These are phyloP conservation scores for Bacterosira constricta DNA, from an alignment of 108 stramenopile species.

Conservation along the genomic window DNA sequence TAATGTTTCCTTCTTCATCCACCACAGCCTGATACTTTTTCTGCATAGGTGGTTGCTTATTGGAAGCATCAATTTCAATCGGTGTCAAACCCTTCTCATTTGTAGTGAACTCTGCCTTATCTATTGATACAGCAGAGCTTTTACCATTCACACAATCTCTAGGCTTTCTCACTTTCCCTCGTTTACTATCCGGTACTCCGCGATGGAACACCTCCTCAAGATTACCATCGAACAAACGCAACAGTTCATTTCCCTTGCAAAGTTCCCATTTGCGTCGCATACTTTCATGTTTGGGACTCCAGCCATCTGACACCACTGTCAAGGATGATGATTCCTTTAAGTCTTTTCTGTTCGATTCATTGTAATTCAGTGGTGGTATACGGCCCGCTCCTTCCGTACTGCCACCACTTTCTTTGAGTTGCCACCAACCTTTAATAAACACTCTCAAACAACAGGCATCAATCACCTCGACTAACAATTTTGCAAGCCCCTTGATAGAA, in stretches of 20 bases:
- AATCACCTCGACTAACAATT: conserved; percentile 58
- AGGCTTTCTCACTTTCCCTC: conserved; percentile 1
- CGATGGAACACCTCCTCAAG: not conserved
- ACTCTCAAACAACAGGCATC: conserved; percentile 61
- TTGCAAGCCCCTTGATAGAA: conserved; percentile 49
- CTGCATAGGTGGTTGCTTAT: not conserved
- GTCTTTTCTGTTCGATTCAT: no score
- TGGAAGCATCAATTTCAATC: not conserved
- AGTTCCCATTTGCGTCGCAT: conserved; percentile 42
- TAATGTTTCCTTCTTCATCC: no score
- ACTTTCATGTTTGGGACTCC: conserved; percentile 16
- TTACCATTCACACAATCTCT: not conserved
- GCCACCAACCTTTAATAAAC: conserved; percentile 63
- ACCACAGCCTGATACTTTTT: no score
- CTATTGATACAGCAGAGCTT: not conserved
- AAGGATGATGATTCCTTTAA: not conserved
- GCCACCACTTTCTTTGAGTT: conserved; percentile 30
- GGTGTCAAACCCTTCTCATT: not conserved
- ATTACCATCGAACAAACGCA: not conserved
- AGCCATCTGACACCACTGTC: conserved; percentile 6
- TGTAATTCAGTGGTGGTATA: not conserved
- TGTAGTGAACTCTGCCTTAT: not conserved
- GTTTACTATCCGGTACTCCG: not conserved
- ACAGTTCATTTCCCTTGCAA: conserved; percentile 10
- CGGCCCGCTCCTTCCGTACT: conserved; percentile 32